Conservation (phyloP, 495 filamentous ascomycete species). For the Xylaria grammica region DNA sequence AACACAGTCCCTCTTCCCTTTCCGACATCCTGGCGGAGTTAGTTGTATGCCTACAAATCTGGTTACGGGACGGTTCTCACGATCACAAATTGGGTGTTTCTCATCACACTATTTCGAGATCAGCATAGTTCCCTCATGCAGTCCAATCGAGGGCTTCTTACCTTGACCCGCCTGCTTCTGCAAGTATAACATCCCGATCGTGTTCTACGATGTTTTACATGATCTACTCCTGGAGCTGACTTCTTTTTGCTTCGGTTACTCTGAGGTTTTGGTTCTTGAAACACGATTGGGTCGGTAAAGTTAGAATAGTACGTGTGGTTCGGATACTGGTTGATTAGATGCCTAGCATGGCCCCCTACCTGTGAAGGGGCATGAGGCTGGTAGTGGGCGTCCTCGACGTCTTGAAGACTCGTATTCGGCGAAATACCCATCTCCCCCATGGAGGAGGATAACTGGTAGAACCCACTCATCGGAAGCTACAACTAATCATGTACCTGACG, state of each 20-base stretch:
- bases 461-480: slow-evolving; percentile 49
- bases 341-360: slow-evolving; percentile 37
- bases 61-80: slow-evolving; percentile 51
- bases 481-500: neutral
- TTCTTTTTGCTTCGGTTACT: slow-evolving; percentile 58
- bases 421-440: slow-evolving; percentile 50
- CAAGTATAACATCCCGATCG: slow-evolving; percentile 96
- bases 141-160: slow-evolving; percentile 39
- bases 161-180: slow-evolving; percentile 87
- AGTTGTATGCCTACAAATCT: slow-evolving; percentile 11
- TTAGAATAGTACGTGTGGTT: slow-evolving; percentile 52
- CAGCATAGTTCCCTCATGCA: slow-evolving; percentile 74
- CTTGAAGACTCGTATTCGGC: slow-evolving; percentile 40
- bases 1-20: slow-evolving; percentile 81
- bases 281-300: slow-evolving; percentile 53
- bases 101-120: slow-evolving; percentile 20
- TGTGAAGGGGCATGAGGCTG: slow-evolving; percentile 40
- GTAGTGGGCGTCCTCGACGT: slow-evolving; percentile 43
- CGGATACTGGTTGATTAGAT: slow-evolving; percentile 47
- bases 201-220: slow-evolving; percentile 92
- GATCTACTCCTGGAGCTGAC: slow-evolving; percentile 67
- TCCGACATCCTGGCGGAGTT: slow-evolving; percentile 69
- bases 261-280: slow-evolving; percentile 57
- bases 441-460: slow-evolving; percentile 55
- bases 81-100: slow-evolving; percentile 79